These are phyloP conservation scores for Calendula officinalis DNA, from an alignment of 129 eudicot species.

Conservation along the genomic window DNA sequence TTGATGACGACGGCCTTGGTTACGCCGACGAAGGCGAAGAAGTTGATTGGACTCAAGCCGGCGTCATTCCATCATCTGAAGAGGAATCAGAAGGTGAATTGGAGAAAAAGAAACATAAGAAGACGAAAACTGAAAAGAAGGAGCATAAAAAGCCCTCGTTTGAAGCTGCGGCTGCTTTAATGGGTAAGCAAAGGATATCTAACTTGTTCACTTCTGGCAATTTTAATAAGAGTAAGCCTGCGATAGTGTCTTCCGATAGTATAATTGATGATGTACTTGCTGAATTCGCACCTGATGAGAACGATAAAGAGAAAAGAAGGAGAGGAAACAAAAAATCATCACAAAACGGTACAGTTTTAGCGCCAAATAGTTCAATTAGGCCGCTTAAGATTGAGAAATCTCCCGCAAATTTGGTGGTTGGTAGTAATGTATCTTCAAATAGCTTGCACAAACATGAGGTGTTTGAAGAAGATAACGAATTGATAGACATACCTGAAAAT, in stretches of 20 bases:
- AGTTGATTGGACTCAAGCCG: conserved; percentile 70
- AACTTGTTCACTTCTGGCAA: conserved; percentile 74
- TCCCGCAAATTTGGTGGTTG: conserved; percentile 18
- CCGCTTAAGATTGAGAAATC: conserved; percentile 23
- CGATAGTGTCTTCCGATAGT: conserved; percentile 50
- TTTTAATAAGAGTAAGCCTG: conserved; percentile 54
- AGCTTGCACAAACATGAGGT: conserved; percentile 7
- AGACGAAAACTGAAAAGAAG: conserved; percentile 41
- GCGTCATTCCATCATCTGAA: conserved; percentile 42
- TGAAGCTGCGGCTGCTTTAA: conserved; percentile 76
- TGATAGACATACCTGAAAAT: conserved; percentile 3
- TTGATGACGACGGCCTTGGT: conserved; percentile 79
- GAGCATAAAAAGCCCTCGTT: conserved; percentile 67
- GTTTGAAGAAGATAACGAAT: conserved; percentile 24
- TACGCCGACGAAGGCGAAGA: conserved; percentile 85
- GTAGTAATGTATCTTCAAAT: conserved; percentile 1
- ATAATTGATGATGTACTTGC: conserved; percentile 89
- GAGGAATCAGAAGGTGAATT: conserved; percentile 64
- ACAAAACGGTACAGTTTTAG: conserved; percentile 1
- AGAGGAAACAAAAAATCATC: conserved; percentile 33
- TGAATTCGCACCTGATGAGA: conserved; percentile 81
- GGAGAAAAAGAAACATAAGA: conserved; percentile 49
- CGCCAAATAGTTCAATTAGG: background rate
- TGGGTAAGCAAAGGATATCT: conserved; percentile 85
- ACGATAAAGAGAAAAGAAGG: conserved; percentile 68